Conservation (phyloP, 1,284 basidiomycete genomes). For the Tremellales sp. region DNA sequence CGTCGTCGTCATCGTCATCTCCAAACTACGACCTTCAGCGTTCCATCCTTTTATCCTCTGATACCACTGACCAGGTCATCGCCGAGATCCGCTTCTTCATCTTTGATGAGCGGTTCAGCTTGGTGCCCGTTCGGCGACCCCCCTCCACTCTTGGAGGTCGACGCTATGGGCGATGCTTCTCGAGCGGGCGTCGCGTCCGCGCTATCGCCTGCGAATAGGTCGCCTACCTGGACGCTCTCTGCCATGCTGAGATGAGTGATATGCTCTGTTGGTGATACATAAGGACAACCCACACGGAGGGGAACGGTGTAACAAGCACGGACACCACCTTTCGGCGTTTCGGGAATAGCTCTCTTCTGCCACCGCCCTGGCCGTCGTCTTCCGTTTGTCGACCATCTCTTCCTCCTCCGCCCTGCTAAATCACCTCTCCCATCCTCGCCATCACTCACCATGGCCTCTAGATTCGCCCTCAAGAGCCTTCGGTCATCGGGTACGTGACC, state of each 20-base stretch:
- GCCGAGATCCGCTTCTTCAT: slow-evolving; percentile 15
- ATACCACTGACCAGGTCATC: slow-evolving; percentile 27
- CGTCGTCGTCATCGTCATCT: slow-evolving; percentile 77
- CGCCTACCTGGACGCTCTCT: slow-evolving; percentile 30
- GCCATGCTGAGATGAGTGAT: slow-evolving; percentile 23
- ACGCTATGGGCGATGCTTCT: background rate
- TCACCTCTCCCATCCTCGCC: slow-evolving; percentile 14
- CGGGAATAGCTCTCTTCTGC: slow-evolving; percentile 3
- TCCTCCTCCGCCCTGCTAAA: slow-evolving; percentile 8
- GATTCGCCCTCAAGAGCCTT: slow-evolving; percentile 48
- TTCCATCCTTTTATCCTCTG: background rate
- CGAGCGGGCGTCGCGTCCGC: slow-evolving; percentile 7
- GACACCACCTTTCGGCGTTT: no score
- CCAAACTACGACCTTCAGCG: slow-evolving; percentile 57
- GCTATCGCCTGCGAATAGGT: slow-evolving; percentile 34
- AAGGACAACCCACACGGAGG: no score
- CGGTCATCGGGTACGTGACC: slow-evolving; percentile 39
- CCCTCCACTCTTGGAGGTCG: background rate
- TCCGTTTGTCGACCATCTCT: slow-evolving; percentile 2
- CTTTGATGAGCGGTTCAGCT: slow-evolving; percentile 3
- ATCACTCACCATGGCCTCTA: slow-evolving; percentile 46
- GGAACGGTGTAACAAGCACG: no score
- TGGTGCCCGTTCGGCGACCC: no score
- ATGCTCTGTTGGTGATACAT: no score
- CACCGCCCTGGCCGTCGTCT: slow-evolving; percentile 4